phyloP scores from a whole-genome alignment of 495 filamentous ascomycete genomes.

The Bombardia bombarda region DNA sequence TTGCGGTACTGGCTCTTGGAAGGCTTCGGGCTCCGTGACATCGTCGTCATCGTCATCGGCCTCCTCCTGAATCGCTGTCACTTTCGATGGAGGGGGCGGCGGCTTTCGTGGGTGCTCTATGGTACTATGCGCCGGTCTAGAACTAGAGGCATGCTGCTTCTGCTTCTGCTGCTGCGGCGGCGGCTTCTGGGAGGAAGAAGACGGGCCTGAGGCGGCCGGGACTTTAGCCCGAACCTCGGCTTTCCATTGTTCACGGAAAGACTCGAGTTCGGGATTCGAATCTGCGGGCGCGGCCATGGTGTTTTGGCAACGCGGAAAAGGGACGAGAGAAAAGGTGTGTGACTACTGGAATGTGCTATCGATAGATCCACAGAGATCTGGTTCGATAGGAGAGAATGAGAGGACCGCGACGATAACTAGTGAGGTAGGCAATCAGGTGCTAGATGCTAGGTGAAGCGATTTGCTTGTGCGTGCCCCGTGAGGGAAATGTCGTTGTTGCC shows the following conservation, averaged over 20 bases:
- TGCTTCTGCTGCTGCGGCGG: constrained; percentile 4
- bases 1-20: too few relatives aligned
- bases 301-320: background rate
- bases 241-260: constrained; percentile 31
- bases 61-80: constrained; percentile 2
- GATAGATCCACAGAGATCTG: too few relatives aligned
- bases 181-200: constrained; percentile 5
- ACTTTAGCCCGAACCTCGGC: constrained; percentile 25
- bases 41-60: constrained; percentile 25
- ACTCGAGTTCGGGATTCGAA: constrained; percentile 29
- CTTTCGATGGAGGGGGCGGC: constrained; percentile 9
- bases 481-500: too few relatives aligned
- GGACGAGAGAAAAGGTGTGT: too few relatives aligned
- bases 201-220: background rate
- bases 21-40: constrained; percentile 27
- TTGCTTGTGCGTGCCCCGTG: too few relatives aligned
- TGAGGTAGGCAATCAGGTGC: too few relatives aligned
- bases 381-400: too few relatives aligned
- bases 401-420: too few relatives aligned
- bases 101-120: constrained; percentile 3
- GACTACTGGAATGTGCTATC: too few relatives aligned
- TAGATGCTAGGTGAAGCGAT: too few relatives aligned
- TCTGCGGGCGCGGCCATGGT: constrained; percentile 14
- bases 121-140: background rate
- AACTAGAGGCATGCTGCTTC: constrained; percentile 6